Percentiles rank a stretch among this genome's conserved stretches.
These are phyloP conservation scores for Areca catechu DNA, from an alignment of 176 grass and related monocot species.

Conservation along the genomic window DNA sequence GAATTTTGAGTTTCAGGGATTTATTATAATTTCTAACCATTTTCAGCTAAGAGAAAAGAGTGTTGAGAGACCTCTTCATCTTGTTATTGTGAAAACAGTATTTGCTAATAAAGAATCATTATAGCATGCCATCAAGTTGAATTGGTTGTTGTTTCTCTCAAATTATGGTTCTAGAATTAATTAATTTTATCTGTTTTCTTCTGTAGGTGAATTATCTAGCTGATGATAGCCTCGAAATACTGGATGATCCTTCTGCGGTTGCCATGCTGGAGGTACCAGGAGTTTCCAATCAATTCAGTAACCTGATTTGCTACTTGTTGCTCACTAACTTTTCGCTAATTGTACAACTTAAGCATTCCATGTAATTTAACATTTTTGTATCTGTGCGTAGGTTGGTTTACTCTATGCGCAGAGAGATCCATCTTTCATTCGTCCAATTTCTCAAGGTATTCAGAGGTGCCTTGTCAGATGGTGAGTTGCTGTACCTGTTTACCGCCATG, in stretches of 20 bases:
- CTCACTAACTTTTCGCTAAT: no score
- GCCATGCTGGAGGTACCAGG: constrained; percentile 71
- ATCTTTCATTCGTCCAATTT: constrained; percentile 73
- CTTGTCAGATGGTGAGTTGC: constrained; percentile 76
- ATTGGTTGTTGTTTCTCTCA: neutral
- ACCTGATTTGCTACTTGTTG: no score
- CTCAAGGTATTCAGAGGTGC: constrained; percentile 76
- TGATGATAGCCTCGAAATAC: constrained; percentile 85
- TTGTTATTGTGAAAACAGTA: no score
- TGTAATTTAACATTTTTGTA: no score
- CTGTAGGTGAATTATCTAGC: constrained; percentile 81
- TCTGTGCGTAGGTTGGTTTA: constrained; percentile 58
- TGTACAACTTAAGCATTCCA: no score
- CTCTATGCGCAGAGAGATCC: constrained; percentile 89
- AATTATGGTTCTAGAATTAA: neutral
- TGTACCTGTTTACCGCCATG: constrained; percentile 4
- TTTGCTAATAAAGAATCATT: no score
- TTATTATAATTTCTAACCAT: no score
- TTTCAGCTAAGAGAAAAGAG: no score
- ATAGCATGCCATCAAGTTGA: no score
- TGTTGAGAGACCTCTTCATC: no score
- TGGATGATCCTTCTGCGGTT: constrained; percentile 74
- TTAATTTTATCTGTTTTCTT: constrained; percentile 14
- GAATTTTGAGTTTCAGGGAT: no score
- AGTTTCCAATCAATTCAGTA: neutral